Evolutionary conservation across 139 green algal genomes (phyloP).

Genomic region (Chloropicon primus): DNA sequence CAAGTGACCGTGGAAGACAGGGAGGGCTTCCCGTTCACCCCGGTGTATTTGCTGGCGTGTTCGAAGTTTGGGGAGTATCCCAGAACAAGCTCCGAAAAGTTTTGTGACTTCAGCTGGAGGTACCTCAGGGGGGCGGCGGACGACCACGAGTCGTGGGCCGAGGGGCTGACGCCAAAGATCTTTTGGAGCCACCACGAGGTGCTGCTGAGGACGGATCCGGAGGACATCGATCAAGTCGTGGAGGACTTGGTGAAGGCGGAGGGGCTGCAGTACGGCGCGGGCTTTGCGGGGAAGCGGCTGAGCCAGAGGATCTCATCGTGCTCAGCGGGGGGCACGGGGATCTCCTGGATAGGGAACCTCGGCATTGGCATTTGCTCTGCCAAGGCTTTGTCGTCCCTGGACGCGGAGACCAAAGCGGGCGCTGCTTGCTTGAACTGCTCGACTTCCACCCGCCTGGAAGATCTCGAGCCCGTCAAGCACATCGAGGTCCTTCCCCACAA

Average conservation of each 20-base stretch:
- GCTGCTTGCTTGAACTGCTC: not conserved
- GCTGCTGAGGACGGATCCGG: not conserved
- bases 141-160: constrained; percentile 89
- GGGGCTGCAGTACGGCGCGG: not conserved
- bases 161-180: constrained; percentile 32
- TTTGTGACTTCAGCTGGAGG: constrained; percentile 5
- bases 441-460: not conserved
- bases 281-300: not conserved
- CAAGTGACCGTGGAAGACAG: constrained; percentile 30
- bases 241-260: not conserved
- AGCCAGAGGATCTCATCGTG: not conserved
- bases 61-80: constrained; percentile 38
- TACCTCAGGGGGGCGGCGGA: constrained; percentile 83
- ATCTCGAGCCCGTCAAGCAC: not conserved
- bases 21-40: constrained; percentile 53
- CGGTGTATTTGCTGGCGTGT: constrained; percentile 74
- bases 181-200: not conserved
- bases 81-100: not conserved
- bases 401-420: not conserved
- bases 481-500: not conserved
- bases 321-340: not conserved
- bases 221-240: not conserved
- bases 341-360: not conserved
- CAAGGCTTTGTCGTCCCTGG: not conserved
- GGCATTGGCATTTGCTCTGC: not conserved